Conservation (phyloP, 208 protist genomes). For the Sergeia podlipaevii region DNA sequence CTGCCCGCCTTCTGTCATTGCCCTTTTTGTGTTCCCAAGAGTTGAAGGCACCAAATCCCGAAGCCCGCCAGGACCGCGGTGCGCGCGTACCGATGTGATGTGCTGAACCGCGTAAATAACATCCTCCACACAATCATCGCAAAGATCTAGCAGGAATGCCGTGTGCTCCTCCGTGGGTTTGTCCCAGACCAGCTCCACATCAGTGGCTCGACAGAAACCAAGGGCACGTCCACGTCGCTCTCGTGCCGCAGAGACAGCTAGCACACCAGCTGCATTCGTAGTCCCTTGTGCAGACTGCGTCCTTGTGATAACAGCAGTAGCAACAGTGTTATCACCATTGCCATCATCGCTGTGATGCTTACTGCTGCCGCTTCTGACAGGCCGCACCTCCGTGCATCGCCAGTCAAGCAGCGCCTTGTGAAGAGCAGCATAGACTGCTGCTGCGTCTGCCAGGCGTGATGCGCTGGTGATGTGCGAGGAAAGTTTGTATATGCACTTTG, state of each 20-base stretch:
- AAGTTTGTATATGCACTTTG: constrained; percentile 21
- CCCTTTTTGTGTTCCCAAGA: background rate
- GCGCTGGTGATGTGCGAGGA: constrained; percentile 10
- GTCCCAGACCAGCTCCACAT: constrained; percentile 21
- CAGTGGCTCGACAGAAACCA: constrained; percentile 20
- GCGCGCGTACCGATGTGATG: too few species aligned
- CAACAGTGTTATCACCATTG: background rate
- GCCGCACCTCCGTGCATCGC: constrained; percentile 8
- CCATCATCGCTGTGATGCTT: constrained; percentile 5
- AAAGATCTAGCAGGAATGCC: constrained; percentile 11
- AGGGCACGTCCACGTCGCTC: background rate
- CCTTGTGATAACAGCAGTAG: too few species aligned
- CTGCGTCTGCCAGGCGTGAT: constrained; percentile 1
- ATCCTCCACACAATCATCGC: constrained; percentile 23
- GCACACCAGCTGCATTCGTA: too few species aligned
- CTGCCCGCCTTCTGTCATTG: too few species aligned
- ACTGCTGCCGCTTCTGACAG: constrained; percentile 15
- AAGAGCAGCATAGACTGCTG: constrained; percentile 14
- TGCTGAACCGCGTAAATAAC: constrained; percentile 13
- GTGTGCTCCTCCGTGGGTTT: constrained; percentile 20
- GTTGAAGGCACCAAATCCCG: background rate
- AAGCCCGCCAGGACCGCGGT: too few species aligned
- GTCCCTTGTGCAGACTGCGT: too few species aligned
- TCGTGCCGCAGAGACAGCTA: background rate
- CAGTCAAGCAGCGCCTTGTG: constrained; percentile 12